Percentiles rank a stretch among this genome's conserved stretches.
phyloP scores from a whole-genome alignment of 208 protist genomes.

The Crithidia acanthocephali region DNA sequence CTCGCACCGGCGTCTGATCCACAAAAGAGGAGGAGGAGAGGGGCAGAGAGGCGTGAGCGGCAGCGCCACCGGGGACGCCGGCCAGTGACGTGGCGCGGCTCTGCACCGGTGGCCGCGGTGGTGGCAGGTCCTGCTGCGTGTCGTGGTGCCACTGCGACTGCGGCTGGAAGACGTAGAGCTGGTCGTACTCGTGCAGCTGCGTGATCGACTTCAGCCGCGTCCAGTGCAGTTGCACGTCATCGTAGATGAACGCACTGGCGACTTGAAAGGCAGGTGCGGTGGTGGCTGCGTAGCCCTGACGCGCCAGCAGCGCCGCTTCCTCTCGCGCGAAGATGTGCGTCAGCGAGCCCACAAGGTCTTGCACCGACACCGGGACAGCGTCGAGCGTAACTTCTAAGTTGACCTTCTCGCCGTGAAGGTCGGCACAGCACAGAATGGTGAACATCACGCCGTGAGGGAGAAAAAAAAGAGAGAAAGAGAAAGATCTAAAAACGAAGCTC shows the following conservation, averaged over 20 bases:
- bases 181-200: slow-evolving; percentile 86
- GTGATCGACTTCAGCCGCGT: slow-evolving; percentile 44
- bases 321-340: slow-evolving; percentile 50
- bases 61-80: not conserved
- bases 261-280: slow-evolving; percentile 41
- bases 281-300: not conserved
- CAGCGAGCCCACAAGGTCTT: slow-evolving; percentile 41
- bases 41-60: not conserved
- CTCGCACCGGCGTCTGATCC: not conserved
- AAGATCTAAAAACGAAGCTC: too few species aligned
- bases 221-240: slow-evolving; percentile 70
- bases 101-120: slow-evolving; percentile 51
- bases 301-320: slow-evolving; percentile 5
- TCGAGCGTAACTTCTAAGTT: slow-evolving; percentile 77
- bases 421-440: slow-evolving; percentile 76
- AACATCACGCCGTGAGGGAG: slow-evolving; percentile 43
- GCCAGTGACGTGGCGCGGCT: slow-evolving; percentile 21
- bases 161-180: slow-evolving; percentile 87
- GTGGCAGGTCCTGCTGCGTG: slow-evolving; percentile 71
- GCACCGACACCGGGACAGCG: slow-evolving; percentile 40
- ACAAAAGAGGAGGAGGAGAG: not conserved
- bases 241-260: slow-evolving; percentile 62
- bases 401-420: slow-evolving; percentile 78
- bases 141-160: slow-evolving; percentile 64
- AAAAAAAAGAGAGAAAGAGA: not conserved